Conservation (phyloP, 768 basidiomycete species). For the Ramaria sp. region DNA sequence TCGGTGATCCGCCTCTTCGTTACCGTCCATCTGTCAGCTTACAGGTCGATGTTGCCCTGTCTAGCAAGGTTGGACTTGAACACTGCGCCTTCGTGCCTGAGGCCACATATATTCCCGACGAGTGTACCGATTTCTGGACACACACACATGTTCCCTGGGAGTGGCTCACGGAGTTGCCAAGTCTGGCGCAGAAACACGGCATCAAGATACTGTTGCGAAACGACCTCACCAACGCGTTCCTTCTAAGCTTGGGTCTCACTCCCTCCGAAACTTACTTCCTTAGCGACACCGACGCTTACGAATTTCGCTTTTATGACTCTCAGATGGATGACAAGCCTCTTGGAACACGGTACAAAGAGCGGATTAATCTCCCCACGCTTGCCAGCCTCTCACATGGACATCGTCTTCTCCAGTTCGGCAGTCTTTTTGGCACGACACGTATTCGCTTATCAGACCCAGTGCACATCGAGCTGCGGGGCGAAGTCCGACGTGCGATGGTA, state of each 20-base stretch:
- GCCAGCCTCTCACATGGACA: constrained; percentile 22
- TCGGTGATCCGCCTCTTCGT: constrained; percentile 34
- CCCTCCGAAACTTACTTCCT: constrained; percentile 34
- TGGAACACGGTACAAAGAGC: background rate
- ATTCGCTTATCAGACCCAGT: constrained; percentile 35
- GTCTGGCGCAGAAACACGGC: background rate
- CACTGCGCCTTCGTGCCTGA: constrained; percentile 33
- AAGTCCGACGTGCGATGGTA: constrained; percentile 46
- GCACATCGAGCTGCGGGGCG: constrained; percentile 33
- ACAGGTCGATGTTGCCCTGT: constrained; percentile 29
- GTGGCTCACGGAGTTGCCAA: constrained; percentile 48
- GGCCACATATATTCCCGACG: constrained; percentile 27
- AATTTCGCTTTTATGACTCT: constrained; percentile 53
- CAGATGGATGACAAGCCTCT: background rate
- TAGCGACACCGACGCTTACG: constrained; percentile 47
- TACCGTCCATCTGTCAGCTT: constrained; percentile 48
- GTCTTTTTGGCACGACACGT: constrained; percentile 68
- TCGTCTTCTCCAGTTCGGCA: constrained; percentile 59
- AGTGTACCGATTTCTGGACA: constrained; percentile 50
- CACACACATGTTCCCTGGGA: constrained; percentile 62
- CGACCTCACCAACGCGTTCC: constrained; percentile 29
- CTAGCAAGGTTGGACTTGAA: constrained; percentile 38
- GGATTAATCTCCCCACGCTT: constrained; percentile 31
- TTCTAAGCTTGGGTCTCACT: constrained; percentile 24
- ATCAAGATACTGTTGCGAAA: background rate